Evolutionary conservation across 345 rosid genomes (phyloP).

Genomic region (Pistacia vera): DNA sequence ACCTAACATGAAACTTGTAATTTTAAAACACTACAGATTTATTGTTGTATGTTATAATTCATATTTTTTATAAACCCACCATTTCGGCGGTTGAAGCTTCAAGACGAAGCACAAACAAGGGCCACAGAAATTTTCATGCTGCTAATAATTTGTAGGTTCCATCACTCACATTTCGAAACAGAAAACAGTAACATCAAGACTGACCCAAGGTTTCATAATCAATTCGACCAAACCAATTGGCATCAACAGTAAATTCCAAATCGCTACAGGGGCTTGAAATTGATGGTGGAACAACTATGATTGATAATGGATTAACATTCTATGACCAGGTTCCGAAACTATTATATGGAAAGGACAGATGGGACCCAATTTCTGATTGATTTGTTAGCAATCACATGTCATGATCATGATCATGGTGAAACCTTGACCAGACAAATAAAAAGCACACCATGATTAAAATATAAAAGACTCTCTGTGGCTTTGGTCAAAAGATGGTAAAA

Average conservation of each 20-base stretch:
- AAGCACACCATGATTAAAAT: background rate
- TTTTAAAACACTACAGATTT: too few species aligned
- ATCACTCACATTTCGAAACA: too few species aligned
- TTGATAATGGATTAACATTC: background rate
- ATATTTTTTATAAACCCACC: too few species aligned
- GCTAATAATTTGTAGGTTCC: too few species aligned
- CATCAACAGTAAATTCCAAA: background rate
- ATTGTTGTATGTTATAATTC: too few species aligned
- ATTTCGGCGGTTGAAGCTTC: too few species aligned
- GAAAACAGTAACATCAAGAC: background rate
- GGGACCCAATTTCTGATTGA: background rate
- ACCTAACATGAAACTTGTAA: too few species aligned
- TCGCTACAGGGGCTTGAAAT: background rate
- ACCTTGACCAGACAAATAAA: conserved; percentile 12
- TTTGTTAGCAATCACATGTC: conserved; percentile 8
- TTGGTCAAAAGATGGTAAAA: conserved; percentile 11
- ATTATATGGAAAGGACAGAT: background rate
- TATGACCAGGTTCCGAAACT: background rate
- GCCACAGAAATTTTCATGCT: too few species aligned
- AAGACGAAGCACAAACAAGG: too few species aligned
- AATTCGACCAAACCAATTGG: background rate
- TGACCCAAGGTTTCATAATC: background rate
- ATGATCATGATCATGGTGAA: conserved; percentile 12
- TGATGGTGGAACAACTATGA: conserved; percentile 2
- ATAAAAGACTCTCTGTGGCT: background rate